Evolutionary conservation across 257 asterid genomes (phyloP).

Genomic region (Solanum peruvianum): DNA sequence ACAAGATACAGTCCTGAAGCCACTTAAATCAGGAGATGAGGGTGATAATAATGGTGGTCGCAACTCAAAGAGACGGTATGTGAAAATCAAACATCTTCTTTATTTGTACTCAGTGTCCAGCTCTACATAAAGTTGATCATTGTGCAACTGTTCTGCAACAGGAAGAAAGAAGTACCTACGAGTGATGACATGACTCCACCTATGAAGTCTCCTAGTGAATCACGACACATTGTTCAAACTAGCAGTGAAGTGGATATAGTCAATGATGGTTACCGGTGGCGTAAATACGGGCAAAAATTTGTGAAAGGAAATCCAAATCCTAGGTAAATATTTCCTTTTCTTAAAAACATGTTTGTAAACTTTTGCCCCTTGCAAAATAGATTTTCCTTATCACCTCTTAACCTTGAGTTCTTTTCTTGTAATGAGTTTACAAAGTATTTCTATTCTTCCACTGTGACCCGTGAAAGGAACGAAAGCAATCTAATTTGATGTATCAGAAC

Average conservation of each 20-base stretch:
- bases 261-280: conserved; percentile 94
- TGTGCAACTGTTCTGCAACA: conserved; percentile 25
- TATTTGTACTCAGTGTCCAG: neutral
- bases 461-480: neutral
- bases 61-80: conserved; percentile 66
- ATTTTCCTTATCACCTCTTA: neutral
- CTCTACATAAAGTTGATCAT: neutral
- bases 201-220: conserved; percentile 37
- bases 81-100: conserved; percentile 1
- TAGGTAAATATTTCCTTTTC: conserved; percentile 32
- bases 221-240: conserved; percentile 62
- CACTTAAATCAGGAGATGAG: conserved; percentile 17
- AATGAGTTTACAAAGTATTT: neutral
- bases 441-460: neutral
- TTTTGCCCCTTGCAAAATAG: neutral
- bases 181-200: conserved; percentile 29
- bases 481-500: neutral
- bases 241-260: conserved; percentile 66
- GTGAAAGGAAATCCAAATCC: conserved; percentile 94
- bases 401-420: neutral
- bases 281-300: conserved; percentile 92
- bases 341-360: neutral
- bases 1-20: conserved; percentile 12
- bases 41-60: conserved; percentile 29
- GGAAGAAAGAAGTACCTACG: conserved; percentile 38